A percentile compares a stretch with the other conserved stretches of the same genome.
phyloP scores from a whole-genome alignment of 2,329 filamentous ascomycete genomes.

The Gnomoniopsis smithogilvyi region DNA sequence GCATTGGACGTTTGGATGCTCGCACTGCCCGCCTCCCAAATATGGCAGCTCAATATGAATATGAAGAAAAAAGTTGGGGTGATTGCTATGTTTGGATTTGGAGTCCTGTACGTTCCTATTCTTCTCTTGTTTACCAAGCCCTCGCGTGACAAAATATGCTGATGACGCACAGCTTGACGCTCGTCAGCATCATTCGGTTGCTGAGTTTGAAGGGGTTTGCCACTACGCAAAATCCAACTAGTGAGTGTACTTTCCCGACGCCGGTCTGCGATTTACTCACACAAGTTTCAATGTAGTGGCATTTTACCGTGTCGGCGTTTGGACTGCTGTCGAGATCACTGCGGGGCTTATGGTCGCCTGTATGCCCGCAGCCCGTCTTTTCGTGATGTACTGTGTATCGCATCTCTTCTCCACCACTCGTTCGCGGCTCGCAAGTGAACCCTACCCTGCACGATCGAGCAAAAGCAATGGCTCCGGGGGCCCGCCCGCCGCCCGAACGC shows the following conservation, averaged over 20 bases:
- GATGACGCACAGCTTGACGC: constrained; percentile 25
- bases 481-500: background rate
- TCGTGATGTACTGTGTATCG: background rate
- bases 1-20: constrained; percentile 11
- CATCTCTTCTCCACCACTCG: background rate
- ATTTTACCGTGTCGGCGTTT: background rate
- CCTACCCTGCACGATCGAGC: background rate
- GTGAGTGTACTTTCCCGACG: background rate
- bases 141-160: background rate
- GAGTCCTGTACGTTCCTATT: constrained; percentile 1
- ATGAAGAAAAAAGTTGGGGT: background rate
- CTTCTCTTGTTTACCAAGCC: background rate
- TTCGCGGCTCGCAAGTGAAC: background rate
- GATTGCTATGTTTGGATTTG: constrained; percentile 2
- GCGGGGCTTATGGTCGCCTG: constrained; percentile 10
- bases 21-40: constrained; percentile 3
- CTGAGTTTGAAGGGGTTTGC: constrained; percentile 25
- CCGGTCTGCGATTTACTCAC: background rate
- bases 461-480: background rate
- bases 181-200: constrained; percentile 30
- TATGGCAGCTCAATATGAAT: background rate
- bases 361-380: constrained; percentile 3
- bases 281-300: background rate
- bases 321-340: constrained; percentile 8
- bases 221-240: constrained; percentile 27